A percentile compares a stretch with the other conserved stretches of the same genome.
These are phyloP conservation scores for Tripterygium wilfordii DNA, from an alignment of 177 flowering plant genomes.

Conservation along the genomic window DNA sequence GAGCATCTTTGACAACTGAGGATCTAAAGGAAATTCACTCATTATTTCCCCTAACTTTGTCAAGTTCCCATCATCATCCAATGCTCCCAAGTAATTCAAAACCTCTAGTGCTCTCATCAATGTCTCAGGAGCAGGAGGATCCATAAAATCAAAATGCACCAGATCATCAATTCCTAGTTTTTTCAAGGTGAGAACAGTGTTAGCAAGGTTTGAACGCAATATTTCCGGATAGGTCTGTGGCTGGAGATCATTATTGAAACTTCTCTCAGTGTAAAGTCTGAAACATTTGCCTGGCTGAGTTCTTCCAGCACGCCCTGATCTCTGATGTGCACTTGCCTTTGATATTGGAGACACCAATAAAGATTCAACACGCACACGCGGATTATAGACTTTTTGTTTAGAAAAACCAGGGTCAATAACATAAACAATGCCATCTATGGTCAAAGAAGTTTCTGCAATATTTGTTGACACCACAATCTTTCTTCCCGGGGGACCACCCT, in stretches of 20 bases:
- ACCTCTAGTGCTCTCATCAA: constrained; percentile 82
- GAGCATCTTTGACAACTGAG: constrained; percentile 94
- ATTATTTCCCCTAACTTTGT: constrained; percentile 76
- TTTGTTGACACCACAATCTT: constrained; percentile 87
- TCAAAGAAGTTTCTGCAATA: constrained; percentile 88
- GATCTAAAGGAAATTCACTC: constrained; percentile 92
- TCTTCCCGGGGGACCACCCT: constrained; percentile 75
- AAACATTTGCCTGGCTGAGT: constrained; percentile 92
- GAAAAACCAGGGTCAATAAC: constrained; percentile 89
- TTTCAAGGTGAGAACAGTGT: constrained; percentile 77
- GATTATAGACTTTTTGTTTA: constrained; percentile 83
- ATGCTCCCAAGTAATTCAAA: constrained; percentile 77
- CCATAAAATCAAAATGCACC: constrained; percentile 92
- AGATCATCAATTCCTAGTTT: constrained; percentile 83
- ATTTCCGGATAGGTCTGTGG: constrained; percentile 89
- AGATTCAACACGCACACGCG: constrained; percentile 77
- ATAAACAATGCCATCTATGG: constrained; percentile 88
- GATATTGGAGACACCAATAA: constrained; percentile 85
- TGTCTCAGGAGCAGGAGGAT: constrained; percentile 92
- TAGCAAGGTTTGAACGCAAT: constrained; percentile 76
- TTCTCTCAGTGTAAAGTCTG: constrained; percentile 74
- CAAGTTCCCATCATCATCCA: constrained; percentile 87
- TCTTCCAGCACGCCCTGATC: constrained; percentile 94
- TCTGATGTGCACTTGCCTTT: constrained; percentile 89
- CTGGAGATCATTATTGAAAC: constrained; percentile 72